A percentile compares a stretch with the other conserved stretches of the same genome.
Conservation (phyloP, 2,329 filamentous ascomycete species). For the Exserohilum rostratum region DNA sequence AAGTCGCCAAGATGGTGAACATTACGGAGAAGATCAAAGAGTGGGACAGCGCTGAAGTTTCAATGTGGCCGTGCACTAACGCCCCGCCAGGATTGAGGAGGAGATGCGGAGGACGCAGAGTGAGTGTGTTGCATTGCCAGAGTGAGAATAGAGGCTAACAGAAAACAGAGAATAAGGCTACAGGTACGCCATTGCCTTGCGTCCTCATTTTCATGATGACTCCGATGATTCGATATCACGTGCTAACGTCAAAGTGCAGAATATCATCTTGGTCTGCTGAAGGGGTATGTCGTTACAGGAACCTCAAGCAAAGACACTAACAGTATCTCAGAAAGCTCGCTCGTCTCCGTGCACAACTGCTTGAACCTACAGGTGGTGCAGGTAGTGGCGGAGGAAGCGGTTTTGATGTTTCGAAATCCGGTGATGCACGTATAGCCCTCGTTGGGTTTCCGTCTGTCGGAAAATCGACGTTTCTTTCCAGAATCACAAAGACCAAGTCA, state of each 20-base stretch:
- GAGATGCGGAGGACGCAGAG: constrained; percentile 99
- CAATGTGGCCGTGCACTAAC: constrained; percentile 38
- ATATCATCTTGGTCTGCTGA: constrained; percentile 96
- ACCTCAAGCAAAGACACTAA: neutral
- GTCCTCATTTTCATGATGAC: neutral
- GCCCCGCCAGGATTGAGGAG: constrained; percentile 83
- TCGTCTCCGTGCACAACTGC: constrained; percentile 87
- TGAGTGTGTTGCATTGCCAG: constrained; percentile 53
- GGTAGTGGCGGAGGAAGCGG: constrained; percentile 80
- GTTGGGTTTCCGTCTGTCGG: constrained; percentile 99
- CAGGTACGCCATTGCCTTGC: constrained; percentile 67
- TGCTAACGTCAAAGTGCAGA: constrained; percentile 63
- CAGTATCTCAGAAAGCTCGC: constrained; percentile 78
- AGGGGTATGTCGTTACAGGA: constrained; percentile 68
- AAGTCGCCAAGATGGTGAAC: constrained; percentile 78
- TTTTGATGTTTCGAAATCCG: constrained; percentile 90
- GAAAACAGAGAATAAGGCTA: constrained; percentile 91
- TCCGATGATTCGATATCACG: constrained; percentile 25
- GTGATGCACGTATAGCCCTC: constrained; percentile 93
- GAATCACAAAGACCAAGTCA: constrained; percentile 97
- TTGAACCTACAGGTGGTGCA: constrained; percentile 83
- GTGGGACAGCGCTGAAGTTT: constrained; percentile 59
- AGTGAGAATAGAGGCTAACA: constrained; percentile 41
- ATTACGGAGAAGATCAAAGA: constrained; percentile 99
- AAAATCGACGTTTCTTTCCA: constrained; percentile 98